These are phyloP conservation scores for Phytopythium cucurbitacearum DNA, from an alignment of 352 stramenopile genomes.

Conservation along the genomic window DNA sequence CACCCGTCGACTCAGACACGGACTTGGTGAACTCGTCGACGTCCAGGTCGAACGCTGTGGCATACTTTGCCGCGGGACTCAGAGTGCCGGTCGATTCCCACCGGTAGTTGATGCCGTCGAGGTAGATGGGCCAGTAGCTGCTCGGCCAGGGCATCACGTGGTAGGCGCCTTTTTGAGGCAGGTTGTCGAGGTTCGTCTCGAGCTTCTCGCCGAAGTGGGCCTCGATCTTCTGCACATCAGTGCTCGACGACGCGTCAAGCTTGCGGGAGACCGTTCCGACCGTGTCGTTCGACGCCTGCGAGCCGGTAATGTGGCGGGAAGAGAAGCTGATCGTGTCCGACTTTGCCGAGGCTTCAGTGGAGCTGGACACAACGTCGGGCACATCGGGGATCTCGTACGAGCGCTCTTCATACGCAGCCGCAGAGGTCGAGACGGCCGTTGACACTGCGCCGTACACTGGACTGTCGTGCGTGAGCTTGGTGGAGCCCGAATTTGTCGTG, in stretches of 20 bases:
- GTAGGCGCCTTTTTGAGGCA: conserved; percentile 13
- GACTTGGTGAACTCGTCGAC: conserved; percentile 28
- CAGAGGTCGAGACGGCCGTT: conserved; percentile 3
- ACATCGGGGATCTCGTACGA: conserved; percentile 11
- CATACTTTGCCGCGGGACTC: conserved; percentile 45
- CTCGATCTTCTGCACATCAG: conserved; percentile 31
- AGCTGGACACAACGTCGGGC: conserved; percentile 9
- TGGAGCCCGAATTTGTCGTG: conserved; percentile 15
- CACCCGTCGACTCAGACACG: conserved; percentile 27
- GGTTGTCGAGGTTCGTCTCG: conserved; percentile 24
- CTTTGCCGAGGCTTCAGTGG: conserved; percentile 11
- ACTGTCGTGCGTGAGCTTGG: conserved; percentile 22
- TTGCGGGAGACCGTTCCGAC: conserved; percentile 3
- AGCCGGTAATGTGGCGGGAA: conserved; percentile 2
- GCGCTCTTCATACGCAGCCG: conserved; percentile 14
- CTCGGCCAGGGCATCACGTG: conserved; percentile 34
- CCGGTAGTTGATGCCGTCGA: conserved; percentile 59
- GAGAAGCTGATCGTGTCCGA: conserved; percentile 7
- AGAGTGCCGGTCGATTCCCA: conserved; percentile 16
- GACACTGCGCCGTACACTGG: conserved; percentile 21
- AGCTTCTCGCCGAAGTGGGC: conserved; percentile 19
- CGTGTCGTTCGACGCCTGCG: conserved; percentile 14
- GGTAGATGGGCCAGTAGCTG: conserved; percentile 57
- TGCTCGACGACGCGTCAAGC: conserved; percentile 12
- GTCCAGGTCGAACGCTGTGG: conserved; percentile 33